Conservation (phyloP, 202 grass and related monocot genomes). For the Sporobolus alterniflorus region DNA sequence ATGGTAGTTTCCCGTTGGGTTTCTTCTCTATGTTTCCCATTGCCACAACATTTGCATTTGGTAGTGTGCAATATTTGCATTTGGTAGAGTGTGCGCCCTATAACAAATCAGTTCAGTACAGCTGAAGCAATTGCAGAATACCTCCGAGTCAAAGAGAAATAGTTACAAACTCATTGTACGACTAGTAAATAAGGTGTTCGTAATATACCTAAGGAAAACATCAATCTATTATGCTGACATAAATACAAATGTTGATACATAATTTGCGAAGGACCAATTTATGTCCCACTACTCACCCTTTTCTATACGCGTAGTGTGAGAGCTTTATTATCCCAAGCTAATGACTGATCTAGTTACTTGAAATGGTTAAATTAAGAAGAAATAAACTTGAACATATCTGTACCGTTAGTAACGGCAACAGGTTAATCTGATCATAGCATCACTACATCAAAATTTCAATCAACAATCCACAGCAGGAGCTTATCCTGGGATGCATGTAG, state of each 20-base stretch:
- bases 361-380: slow-evolving; percentile 1
- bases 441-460: not conserved
- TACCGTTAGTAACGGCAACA: not conserved
- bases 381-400: slow-evolving; percentile 22
- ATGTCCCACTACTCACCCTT: not conserved
- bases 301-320: not conserved
- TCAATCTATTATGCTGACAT: too few species aligned
- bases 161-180: too few species aligned
- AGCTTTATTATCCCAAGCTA: slow-evolving; percentile 11
- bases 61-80: too few species aligned
- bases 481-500: not conserved
- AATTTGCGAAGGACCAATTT: not conserved
- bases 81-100: too few species aligned
- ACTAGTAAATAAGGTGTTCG: too few species aligned
- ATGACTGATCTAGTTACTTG: not conserved
- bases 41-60: too few species aligned
- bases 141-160: too few species aligned
- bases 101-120: too few species aligned
- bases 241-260: not conserved
- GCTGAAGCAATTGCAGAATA: too few species aligned
- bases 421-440: not conserved
- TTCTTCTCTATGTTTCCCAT: too few species aligned
- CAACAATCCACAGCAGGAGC: not conserved
- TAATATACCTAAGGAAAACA: too few species aligned
- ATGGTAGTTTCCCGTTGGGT: too few species aligned